phyloP scores from a whole-genome alignment of 2,329 filamentous ascomycete genomes.

The Aureobasidium lini region DNA sequence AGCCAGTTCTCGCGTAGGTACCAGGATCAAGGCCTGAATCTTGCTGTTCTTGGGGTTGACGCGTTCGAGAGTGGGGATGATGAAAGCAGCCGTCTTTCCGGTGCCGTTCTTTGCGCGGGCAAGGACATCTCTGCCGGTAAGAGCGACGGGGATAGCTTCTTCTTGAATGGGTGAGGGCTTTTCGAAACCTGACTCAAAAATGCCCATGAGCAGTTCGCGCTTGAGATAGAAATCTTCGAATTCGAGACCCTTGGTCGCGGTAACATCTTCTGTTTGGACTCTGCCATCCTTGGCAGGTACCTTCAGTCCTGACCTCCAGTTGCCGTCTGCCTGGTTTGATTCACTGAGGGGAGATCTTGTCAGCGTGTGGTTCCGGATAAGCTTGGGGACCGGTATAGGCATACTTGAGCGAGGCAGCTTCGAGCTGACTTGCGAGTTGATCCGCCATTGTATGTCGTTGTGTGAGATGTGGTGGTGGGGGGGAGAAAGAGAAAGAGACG shows the following conservation, averaged over 20 bases:
- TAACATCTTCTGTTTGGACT: constrained; percentile 91
- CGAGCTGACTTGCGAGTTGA: constrained; percentile 50
- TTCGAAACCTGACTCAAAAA: constrained; percentile 98
- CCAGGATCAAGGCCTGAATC: constrained; percentile 91
- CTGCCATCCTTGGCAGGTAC: constrained; percentile 66
- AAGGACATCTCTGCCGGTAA: constrained; percentile 90
- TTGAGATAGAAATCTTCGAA: constrained; percentile 97
- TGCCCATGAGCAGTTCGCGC: constrained; percentile 94
- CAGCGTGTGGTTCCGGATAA: constrained; percentile 15
- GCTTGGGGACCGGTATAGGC: neutral
- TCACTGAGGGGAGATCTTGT: constrained; percentile 8
- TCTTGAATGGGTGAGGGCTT: constrained; percentile 99
- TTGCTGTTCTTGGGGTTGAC: constrained; percentile 96
- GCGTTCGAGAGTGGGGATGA: constrained; percentile 88
- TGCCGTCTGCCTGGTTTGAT: constrained; percentile 41
- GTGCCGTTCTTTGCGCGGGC: constrained; percentile 98
- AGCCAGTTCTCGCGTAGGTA: constrained; percentile 92
- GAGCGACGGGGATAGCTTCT: constrained; percentile 93
- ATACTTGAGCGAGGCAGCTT: constrained; percentile 45
- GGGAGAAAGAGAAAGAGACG: neutral
- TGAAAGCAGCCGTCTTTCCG: constrained; percentile 95
- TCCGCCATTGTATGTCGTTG: constrained; percentile 35
- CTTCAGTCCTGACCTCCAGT: constrained; percentile 70
- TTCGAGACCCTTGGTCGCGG: constrained; percentile 92
- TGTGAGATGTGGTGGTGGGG: neutral